Base-by-base conservation (phyloP, 352 stramenopile genomes). In the Pythium rishiriense region DNA sequence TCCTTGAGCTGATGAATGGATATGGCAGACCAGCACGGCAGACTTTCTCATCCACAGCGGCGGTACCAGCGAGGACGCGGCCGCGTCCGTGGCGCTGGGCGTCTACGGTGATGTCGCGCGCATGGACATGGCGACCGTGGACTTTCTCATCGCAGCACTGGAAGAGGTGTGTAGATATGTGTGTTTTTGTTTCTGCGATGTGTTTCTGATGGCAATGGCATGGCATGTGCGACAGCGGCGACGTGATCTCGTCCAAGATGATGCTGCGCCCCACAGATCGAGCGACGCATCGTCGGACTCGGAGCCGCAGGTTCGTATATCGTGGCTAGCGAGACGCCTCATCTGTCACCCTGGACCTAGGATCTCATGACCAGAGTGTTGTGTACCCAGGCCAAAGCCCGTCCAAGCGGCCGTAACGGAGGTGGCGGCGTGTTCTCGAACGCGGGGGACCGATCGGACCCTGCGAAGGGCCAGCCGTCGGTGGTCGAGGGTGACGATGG, bases 71-170 rank as follows among this genome's bases (percentile, higher is more conserved):
- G n/a, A n/a, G n/a, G 31, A 22, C 15, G 22, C 37, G 9, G 15
- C 29, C 26, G n/a, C 26, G n/a, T 9, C 54, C n/a, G 42, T 64
- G 10, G 42, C 51, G 6, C 53, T 90, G 8, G 78, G 78, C 1
- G 57, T 50, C 8, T 90, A 86, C 49, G 81, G 81, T 2, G 55
- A 72, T 7, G 69, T 93, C 29, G 26, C 56, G 15, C 46, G 47
- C 11, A 90, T 93, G 85, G 64, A 68, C n/a, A 62, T 74, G 9
- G 81, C 88, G 49, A 90, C 85, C 0, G 73, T 93, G 22, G 72
- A 90, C n/a, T 85, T 83, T 50, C 70, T 93, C 15, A 88, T 91
- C 17, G 58, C 73, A 31, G 69, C 85, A 47, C 69, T 93, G 11
- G 77, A 86, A 78, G 75, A 88, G 48, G 82, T 91, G 50, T 15